Evolutionary conservation across 176 grass and related monocot genomes (phyloP), one percentile per base, ranked within the genome.

Genomic region (Carex cristatella): DNA sequence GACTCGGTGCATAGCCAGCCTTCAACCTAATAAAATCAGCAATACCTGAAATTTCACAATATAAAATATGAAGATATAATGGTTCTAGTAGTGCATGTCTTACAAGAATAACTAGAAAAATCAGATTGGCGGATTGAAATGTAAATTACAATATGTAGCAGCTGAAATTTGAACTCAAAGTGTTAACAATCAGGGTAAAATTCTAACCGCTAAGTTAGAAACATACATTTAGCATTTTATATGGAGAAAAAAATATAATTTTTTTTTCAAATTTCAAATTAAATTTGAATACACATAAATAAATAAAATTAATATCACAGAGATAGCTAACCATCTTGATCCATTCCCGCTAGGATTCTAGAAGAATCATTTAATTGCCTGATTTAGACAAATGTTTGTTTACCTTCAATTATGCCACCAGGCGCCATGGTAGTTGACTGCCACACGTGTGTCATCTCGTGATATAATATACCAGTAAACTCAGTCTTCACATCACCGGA

Each of bases 11-110:
- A 12, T 88, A 88, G 7, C 89, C 87, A 0, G 94, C 89, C 76
- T 86, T 86, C 4, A 97, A 81, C n/a, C 92, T 81, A 18, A 97
- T 88, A 60, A 58, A 97, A 88, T 94, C 94, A 18, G 94, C 90
- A 80, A 94, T 91, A 11, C 94, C 80, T 82, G 38, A 54, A 59
- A 18, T 63, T 81, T 46, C 55, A 61, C 15, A n/a, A 38, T 72
- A 72, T 72, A 81, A 42, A 11, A 58, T 57, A 59, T 79, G 11
- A 33, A 31, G 19, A 79, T 31, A 65, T 65, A 65, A 2, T 3
- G 11, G 19, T 31, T 7, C 23, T 61, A 19, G 18, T 61, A 19
- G 16, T 23, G 23, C 23, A 23, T 23, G 23, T 23, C 23, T 23
- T 23, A 23, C 23, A 23, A 23, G 23, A 23, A 23, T 23, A 23